Conservation (phyloP, 345 rosid species). For the Gossypium rotundifolium region DNA sequence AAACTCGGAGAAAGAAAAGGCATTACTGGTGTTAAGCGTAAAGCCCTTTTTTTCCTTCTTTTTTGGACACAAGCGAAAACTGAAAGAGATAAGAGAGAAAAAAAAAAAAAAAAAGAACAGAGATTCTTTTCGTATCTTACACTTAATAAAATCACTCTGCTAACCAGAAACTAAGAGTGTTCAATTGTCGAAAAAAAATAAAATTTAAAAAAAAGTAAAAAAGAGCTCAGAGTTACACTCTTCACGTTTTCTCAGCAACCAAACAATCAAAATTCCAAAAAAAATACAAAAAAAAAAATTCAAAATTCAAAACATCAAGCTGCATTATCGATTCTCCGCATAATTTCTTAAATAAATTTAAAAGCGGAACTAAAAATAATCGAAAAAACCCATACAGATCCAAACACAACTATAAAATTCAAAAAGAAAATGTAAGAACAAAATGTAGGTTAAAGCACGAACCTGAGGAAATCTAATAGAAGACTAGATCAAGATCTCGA, state of each 20-base stretch:
- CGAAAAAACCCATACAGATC: slow-evolving; percentile 26
- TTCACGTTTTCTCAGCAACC: slow-evolving; percentile 12
- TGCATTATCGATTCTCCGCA: background rate
- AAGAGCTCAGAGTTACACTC: slow-evolving; percentile 1
- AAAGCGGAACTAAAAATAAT: background rate
- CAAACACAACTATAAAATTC: slow-evolving; percentile 13
- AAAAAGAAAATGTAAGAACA: slow-evolving; percentile 9
- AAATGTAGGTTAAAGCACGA: slow-evolving; percentile 10
- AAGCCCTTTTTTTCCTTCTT: background rate
- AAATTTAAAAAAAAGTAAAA: background rate
- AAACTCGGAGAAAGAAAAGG: background rate
- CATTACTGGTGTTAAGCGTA: background rate
- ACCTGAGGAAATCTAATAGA: slow-evolving; percentile 23
- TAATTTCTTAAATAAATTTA: slow-evolving; percentile 4
- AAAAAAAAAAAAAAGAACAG: background rate
- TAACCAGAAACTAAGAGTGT: background rate
- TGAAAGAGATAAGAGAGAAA: background rate
- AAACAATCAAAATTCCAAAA: slow-evolving; percentile 18
- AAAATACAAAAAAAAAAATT: background rate
- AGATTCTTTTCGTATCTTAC: slow-evolving; percentile 14
- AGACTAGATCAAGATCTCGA: slow-evolving; percentile 6
- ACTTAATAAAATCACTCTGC: slow-evolving; percentile 13
- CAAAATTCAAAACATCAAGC: background rate
- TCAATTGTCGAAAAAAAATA: background rate
- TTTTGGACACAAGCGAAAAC: background rate